These are phyloP conservation scores for Golubevia pallescens DNA, from an alignment of 1,284 basidiomycete genomes.

Conservation along the genomic window DNA sequence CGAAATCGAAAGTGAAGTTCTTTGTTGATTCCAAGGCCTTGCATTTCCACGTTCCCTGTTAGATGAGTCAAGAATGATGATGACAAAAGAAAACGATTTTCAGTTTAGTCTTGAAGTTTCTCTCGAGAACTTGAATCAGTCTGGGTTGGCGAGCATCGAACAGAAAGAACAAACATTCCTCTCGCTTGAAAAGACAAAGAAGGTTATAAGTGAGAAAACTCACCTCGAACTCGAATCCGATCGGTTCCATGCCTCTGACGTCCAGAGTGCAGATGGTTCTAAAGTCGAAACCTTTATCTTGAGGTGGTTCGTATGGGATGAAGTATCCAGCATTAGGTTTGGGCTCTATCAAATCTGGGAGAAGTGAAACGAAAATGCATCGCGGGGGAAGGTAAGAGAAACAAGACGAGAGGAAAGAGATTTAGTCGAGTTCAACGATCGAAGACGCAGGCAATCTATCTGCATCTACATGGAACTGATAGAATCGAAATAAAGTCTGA, in stretches of 20 bases:
- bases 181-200: too few relatives aligned
- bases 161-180: too few relatives aligned
- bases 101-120: too few relatives aligned
- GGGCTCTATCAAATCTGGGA: slow-evolving; percentile 43
- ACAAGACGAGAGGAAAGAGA: too few relatives aligned
- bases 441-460: too few relatives aligned
- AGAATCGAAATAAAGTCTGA: not conserved
- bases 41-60: slow-evolving; percentile 41
- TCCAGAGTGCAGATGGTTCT: slow-evolving; percentile 54
- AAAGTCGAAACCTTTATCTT: slow-evolving; percentile 18
- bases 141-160: too few relatives aligned
- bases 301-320: slow-evolving; percentile 21
- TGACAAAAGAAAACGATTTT: not conserved
- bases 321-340: slow-evolving; percentile 43
- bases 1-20: slow-evolving; percentile 50
- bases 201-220: too few relatives aligned
- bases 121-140: too few relatives aligned
- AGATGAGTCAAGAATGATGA: not conserved
- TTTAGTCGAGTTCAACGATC: too few relatives aligned
- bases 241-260: slow-evolving; percentile 49
- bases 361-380: not conserved
- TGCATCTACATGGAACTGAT: slow-evolving; percentile 4
- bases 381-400: not conserved
- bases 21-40: slow-evolving; percentile 31
- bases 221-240: slow-evolving; percentile 29